Base-by-base conservation (phyloP, 192 early-diverging fungal species). In the Podila epigama region DNA sequence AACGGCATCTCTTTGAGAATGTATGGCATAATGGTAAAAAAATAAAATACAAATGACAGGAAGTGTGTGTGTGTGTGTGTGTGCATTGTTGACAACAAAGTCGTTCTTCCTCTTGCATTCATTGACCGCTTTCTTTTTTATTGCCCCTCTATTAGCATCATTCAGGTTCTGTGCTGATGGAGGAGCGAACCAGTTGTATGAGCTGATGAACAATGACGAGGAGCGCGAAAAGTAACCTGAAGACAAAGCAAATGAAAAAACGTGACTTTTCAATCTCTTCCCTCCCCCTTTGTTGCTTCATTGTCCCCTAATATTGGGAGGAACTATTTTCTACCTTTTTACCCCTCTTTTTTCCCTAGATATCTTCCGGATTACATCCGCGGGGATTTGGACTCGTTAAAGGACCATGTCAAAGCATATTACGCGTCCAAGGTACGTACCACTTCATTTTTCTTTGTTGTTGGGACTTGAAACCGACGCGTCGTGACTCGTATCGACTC, bases 371-470 rank as follows among this genome's bases (percentile, higher is more conserved):
- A 94, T 68, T 86, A 80, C 34, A 92, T 98, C 40, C 83, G 86
- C 51, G 96, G 96, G 16, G 97, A 97, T 80, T 68, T 97, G 22
- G 96, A 97, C 75, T 97, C 96, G 22, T 60, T 95, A 16, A 79
- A 81, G 16, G 57, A 79, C 39, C 79, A 85, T 25, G 88, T 92
- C 15, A 79, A 78, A 37, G 65, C 81, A 0, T 94, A 88, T 79
- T 98, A 95, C 75, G 56, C 63, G 35, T 80, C 83, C 15, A 68
- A 86, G 64, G 87, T 89, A 70, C 31, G 40, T 12, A 13, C n/a
- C n/a, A n/a, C n/a, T n/a, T n/a, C n/a, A n/a, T n/a, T n/a, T n/a
- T n/a, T n/a, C n/a, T n/a, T n/a, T n/a, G n/a, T n/a, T n/a, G n/a
- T n/a, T n/a, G n/a, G n/a, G n/a, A n/a, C n/a, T n/a, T n/a, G n/a